phyloP scores from a whole-genome alignment of 208 protist species.

The Crithidia brevicula region DNA sequence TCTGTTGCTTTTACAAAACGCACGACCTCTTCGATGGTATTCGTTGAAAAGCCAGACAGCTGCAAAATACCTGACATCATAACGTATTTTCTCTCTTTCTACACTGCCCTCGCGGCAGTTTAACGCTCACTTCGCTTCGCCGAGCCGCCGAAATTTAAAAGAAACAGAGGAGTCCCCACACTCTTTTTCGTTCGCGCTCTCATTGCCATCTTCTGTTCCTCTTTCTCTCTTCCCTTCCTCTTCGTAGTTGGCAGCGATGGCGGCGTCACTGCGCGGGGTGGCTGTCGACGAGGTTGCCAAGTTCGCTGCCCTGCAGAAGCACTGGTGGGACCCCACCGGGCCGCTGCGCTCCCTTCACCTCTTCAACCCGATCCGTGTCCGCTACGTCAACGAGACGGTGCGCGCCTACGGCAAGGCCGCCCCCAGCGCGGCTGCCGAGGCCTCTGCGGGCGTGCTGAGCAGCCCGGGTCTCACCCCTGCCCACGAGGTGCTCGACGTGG shows the following conservation, averaged over 20 bases:
- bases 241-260: background rate
- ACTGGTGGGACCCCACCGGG: conserved; percentile 91
- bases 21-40: too few relatives aligned
- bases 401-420: conserved; percentile 39
- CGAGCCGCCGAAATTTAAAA: too few relatives aligned
- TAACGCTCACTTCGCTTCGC: too few relatives aligned
- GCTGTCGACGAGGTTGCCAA: conserved; percentile 77
- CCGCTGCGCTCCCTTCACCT: conserved; percentile 90
- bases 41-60: too few relatives aligned
- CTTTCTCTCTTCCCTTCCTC: background rate
- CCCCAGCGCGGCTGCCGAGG: conserved; percentile 9
- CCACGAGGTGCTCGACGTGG: conserved; percentile 84
- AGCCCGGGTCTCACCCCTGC: conserved; percentile 17
- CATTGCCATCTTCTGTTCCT: too few relatives aligned
- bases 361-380: conserved; percentile 91
- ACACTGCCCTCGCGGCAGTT: too few relatives aligned
- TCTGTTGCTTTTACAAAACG: background rate
- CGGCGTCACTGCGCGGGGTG: conserved; percentile 37
- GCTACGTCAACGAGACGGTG: conserved; percentile 75
- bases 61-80: too few relatives aligned
- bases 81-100: too few relatives aligned
- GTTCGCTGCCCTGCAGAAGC: conserved; percentile 65
- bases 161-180: background rate
- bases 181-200: background rate
- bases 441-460: conserved; percentile 15